Evolutionary conservation across 2,329 filamentous ascomycete species (phyloP), one percentile per base, ranked within the genome.

Genomic region (Neonectria coccinea): DNA sequence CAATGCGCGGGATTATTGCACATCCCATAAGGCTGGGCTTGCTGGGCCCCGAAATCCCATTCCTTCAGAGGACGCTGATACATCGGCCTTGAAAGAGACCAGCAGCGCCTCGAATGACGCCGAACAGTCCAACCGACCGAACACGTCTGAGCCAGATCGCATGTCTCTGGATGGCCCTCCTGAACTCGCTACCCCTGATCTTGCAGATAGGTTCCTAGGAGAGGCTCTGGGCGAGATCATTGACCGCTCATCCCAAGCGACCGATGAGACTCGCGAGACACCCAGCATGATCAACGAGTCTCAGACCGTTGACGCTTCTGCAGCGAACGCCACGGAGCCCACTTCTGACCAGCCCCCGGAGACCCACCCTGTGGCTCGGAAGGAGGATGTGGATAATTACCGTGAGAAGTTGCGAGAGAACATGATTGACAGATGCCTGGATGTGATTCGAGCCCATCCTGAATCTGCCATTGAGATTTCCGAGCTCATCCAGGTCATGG

Each of bases 381-480:
- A 94, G 62, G 92, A 97, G 62, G 91, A 94, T 68, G 83, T 99
- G 7, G 92, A 97, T 67, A 86, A 87, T 36, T 87, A 92, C 76
- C 89, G 96, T 50, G 84, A 86, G 5, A 86, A 84, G n/a, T 83
- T 98, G 44, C 88, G 93, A 42, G 84, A 88, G 20, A 90, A 92
- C 60, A 80, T 98, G 59, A 94, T 98, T 64, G 94, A 97, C 72
- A 91, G 93, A 62, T 97, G 92, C 69, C 83, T 99, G 22, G 94
- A 97, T 73, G 89, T 98, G 36, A 89, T 99, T 57, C 92, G 95
- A 76, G 90, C 91, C 41, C 94, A 98, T 71, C 91, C 94, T 14
- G 90, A 92, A 70, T 89, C 95, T 11, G 97, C 96, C 0, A 96
- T 97, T 72, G 95, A 98, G 74, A 84, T 99, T 51, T 89, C 94